Percentiles rank a stretch among this genome's conserved stretches.
These are phyloP conservation scores for Harringtonia aguacate DNA, from an alignment of 2,329 filamentous ascomycete genomes.

Conservation along the genomic window DNA sequence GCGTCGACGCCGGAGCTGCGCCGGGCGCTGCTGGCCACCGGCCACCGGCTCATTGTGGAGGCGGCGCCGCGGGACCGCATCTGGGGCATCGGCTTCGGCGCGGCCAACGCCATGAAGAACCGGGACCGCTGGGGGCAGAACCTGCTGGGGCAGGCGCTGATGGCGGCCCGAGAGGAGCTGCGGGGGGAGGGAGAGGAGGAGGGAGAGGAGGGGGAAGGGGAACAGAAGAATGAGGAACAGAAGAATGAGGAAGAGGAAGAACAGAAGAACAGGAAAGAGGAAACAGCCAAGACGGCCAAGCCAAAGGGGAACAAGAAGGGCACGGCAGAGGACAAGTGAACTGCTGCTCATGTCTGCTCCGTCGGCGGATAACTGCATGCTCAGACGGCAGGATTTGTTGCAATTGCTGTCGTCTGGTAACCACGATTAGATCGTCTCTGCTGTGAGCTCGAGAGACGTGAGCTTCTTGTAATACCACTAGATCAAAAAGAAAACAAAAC, in stretches of 20 bases:
- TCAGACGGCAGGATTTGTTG: no score
- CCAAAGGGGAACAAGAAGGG: no score
- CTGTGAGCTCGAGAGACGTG: no score
- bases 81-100: slow-evolving; percentile 55
- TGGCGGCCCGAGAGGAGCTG: slow-evolving; percentile 42
- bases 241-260: no score
- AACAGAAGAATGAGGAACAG: neutral
- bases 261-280: neutral
- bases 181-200: slow-evolving; percentile 23
- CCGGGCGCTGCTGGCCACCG: slow-evolving; percentile 43
- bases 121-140: slow-evolving; percentile 51
- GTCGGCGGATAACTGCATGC: no score
- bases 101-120: slow-evolving; percentile 33
- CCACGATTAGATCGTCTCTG: no score
- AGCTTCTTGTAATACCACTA: no score
- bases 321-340: no score
- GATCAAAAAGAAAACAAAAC: no score
- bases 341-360: no score
- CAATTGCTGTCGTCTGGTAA: no score
- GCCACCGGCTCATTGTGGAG: slow-evolving; percentile 50
- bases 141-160: slow-evolving; percentile 51
- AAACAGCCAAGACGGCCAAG: neutral
- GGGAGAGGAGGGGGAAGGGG: neutral
- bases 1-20: slow-evolving; percentile 32
- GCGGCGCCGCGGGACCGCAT: slow-evolving; percentile 49